These are phyloP conservation scores for Saccharomycopsis sp. DNA, from an alignment of 805 yeast species.

Conservation along the genomic window DNA sequence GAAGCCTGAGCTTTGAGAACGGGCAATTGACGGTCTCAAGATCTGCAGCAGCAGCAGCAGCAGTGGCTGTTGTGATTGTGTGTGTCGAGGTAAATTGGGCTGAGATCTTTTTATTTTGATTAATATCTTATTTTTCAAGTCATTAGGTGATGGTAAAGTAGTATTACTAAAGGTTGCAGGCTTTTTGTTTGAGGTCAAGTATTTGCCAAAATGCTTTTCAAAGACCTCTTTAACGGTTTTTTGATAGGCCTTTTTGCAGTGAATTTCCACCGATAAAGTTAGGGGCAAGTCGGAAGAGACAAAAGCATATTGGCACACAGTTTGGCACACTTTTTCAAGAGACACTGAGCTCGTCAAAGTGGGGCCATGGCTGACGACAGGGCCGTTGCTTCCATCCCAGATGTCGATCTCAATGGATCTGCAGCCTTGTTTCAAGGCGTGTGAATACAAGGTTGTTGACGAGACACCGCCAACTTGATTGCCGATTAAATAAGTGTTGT, in stretches of 20 bases:
- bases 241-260: conserved; percentile 67
- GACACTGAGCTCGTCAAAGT: conserved; percentile 71
- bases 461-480: conserved; percentile 82
- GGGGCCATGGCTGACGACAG: conserved; percentile 85
- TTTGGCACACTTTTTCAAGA: conserved; percentile 57
- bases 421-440: conserved; percentile 85
- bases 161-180: no score
- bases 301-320: conserved; percentile 79
- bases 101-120: conserved; percentile 68
- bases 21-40: conserved; percentile 1
- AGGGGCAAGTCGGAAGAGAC: conserved; percentile 81
- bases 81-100: conserved; percentile 12
- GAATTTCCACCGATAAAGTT: conserved; percentile 76
- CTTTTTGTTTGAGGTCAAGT: conserved; percentile 33
- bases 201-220: conserved; percentile 48
- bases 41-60: no score
- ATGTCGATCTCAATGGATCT: conserved; percentile 91
- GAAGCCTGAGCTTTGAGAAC: no score
- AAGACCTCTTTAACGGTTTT: conserved; percentile 44
- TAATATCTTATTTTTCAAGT: conserved; percentile 60
- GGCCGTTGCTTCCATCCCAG: conserved; percentile 82
- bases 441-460: conserved; percentile 81
- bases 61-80: no score
- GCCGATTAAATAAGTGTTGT: conserved; percentile 85
- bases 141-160: conserved; percentile 76